Conservation (phyloP, 106 monocot genomes). For the Phalaenopsis aphrodite region DNA sequence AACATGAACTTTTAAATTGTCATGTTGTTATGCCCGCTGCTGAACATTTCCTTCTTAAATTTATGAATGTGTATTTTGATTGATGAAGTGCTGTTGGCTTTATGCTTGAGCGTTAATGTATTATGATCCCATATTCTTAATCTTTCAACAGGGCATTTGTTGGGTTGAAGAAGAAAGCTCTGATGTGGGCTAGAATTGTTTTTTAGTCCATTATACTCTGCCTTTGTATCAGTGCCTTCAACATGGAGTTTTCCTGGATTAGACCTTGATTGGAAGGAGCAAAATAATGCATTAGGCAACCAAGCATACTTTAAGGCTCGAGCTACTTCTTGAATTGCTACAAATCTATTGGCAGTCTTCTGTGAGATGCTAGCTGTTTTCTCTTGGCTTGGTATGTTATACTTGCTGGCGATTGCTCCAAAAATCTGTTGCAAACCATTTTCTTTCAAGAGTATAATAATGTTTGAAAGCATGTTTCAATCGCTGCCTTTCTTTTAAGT, state of each 20-base stretch:
- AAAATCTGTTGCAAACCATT: background rate
- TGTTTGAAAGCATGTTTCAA: background rate
- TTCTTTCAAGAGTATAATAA: background rate
- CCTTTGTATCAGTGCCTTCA: background rate
- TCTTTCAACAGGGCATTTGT: background rate
- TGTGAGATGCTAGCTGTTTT: background rate
- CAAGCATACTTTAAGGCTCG: background rate
- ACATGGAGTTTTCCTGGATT: background rate
- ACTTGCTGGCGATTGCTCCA: background rate
- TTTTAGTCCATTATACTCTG: background rate
- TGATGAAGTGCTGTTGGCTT: background rate
- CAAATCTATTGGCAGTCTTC: background rate
- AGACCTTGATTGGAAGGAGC: background rate
- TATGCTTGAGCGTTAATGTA: background rate
- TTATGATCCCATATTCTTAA: background rate
- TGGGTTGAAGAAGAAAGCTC: constrained; percentile 7
- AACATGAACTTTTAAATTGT: background rate
- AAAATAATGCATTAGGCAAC: background rate
- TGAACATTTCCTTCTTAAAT: background rate
- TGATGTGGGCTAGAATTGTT: background rate
- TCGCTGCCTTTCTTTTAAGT: background rate
- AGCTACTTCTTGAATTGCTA: background rate
- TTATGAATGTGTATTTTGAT: background rate
- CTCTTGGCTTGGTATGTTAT: background rate
- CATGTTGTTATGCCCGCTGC: background rate